Evolutionary conservation across 2,329 filamentous ascomycete species (phyloP).

Genomic region (Pseudogymnoascus sp.): DNA sequence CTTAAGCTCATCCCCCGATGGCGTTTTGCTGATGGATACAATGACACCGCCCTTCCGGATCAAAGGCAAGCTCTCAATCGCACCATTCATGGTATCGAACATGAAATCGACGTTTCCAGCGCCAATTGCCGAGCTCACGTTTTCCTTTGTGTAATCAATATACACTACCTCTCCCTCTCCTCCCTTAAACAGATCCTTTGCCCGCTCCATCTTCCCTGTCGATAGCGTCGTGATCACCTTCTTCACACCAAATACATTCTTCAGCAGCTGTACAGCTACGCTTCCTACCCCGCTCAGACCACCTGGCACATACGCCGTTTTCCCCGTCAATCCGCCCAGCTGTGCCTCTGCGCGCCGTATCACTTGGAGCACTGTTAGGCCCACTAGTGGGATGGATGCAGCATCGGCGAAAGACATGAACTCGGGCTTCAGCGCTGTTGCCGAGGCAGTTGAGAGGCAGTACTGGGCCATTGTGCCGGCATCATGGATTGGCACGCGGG

Average conservation of each 20-base stretch:
- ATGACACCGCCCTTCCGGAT: constrained; percentile 32
- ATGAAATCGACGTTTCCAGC: constrained; percentile 42
- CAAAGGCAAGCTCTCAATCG: constrained; percentile 36
- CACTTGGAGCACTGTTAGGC: constrained; percentile 35
- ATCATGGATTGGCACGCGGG: constrained; percentile 27
- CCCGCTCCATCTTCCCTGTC: constrained; percentile 41
- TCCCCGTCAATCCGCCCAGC: constrained; percentile 13
- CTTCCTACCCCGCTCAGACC: constrained; percentile 43
- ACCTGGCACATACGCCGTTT: constrained; percentile 40
- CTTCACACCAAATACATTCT: constrained; percentile 41
- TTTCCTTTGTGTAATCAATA: constrained; percentile 41
- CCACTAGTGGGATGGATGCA: constrained; percentile 38
- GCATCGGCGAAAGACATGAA: constrained; percentile 36
- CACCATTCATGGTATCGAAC: constrained; percentile 40
- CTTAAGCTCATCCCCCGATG: constrained; percentile 33
- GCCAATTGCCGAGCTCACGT: constrained; percentile 33
- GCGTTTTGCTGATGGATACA: constrained; percentile 31
- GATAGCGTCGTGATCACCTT: constrained; percentile 46
- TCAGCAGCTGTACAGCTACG: constrained; percentile 42
- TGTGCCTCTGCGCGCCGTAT: constrained; percentile 6
- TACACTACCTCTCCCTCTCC: constrained; percentile 38
- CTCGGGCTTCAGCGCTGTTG: constrained; percentile 32
- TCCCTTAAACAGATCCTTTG: constrained; percentile 30
- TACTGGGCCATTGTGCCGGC: constrained; percentile 29
- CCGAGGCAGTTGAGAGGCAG: constrained; percentile 18